Evolutionary conservation across 805 yeast species (phyloP), one percentile per base, ranked within the genome.

Genomic region (Candida tammaniensis): DNA sequence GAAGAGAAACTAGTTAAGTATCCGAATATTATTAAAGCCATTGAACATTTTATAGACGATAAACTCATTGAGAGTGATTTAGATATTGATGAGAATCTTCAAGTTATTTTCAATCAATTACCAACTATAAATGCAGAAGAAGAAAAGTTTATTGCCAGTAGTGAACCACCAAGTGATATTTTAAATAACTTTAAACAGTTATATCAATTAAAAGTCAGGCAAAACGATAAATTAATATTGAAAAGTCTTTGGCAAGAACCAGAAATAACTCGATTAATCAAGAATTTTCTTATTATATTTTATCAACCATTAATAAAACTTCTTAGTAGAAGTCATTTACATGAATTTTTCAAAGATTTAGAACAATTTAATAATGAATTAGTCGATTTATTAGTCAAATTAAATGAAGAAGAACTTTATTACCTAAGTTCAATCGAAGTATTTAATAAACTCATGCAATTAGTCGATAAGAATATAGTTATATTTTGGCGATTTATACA

Each of bases 191-290:
- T 84, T 10, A 78, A 76, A 39, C 80, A 81, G 36, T 69, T 82
- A 35, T 75, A 83, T 58, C 80, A 74, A 40, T 58, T 83, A 12
- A 72, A 72, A 43, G 64, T 85, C 1, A 72, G 93, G 22, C 80
- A 76, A 38, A 74, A 78, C 23, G 98, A 91, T 52, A 88, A 86
- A 53, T 76, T 78, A 36, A 61, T 82, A 27, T 59, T 89, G 66
- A 80, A 79, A 48, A 80, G 81, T 50, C 54, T 89, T 27, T 86
- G 96, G 95, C 78, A 77, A 29, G 95, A 89, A 47, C 87, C 91
- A 0, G 86, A 84, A 44, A 63, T 94, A 29, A 80, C 88, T n/a
- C 70, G 70, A 23, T 68, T 91, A 26, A 64, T 89, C 38, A 83
- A 83, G 44, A 86, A 85, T 30, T 65, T 87, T 18, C 69, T 93